Base-by-base conservation (phyloP, 129 eudicot genomes). In the Tanacetum coccineum region DNA sequence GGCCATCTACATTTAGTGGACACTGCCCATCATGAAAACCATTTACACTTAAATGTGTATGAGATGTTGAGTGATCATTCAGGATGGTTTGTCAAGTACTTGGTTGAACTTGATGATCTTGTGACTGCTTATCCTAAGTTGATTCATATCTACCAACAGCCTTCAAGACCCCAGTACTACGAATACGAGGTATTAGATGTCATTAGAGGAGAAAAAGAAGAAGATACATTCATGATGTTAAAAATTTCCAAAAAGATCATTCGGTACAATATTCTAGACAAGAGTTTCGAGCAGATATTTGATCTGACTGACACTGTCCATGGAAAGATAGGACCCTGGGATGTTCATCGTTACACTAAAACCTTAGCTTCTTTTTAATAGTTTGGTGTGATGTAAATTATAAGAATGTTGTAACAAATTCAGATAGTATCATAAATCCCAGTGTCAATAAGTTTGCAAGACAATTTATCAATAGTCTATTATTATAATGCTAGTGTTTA, bases 191-290 rank as follows among this genome's bases (percentile, higher is more conserved):
- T 77, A 0, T 61, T 77, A 19, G 59, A 61, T 63, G 32, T 81
- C 7, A 40, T 78, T 32, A 55, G 71, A 15, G 80, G 60, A 28
- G 74, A 69, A 51, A 70, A 71, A 13, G 78, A 72, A 5, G 75
- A 74, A 50, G 80, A 73, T 9, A 18, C 80, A 4, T 77, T 73
- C 71, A 44, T 77, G 62, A 74, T 81, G 68, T 2, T 73, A 47
- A 53, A 44, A 19, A 44, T 64, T 47, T 74, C 77, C 8, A 70
- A 18, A 9, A 72, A 73, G 70, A 59, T 67, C 3, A 54, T 81
- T 14, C 19, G 67, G 22, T 69, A 40, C 62, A 73, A 77, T 66
- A n/a, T 81, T 53, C 30, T 30, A 15, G 48, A 70, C 57, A 69
- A 40, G n/a, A n/a, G n/a, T n/a, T n/a, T n/a, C n/a, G n/a, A n/a